These are phyloP conservation scores for Cryptomeria japonica DNA, from an alignment of 75 land plant genomes.

Conservation along the genomic window DNA sequence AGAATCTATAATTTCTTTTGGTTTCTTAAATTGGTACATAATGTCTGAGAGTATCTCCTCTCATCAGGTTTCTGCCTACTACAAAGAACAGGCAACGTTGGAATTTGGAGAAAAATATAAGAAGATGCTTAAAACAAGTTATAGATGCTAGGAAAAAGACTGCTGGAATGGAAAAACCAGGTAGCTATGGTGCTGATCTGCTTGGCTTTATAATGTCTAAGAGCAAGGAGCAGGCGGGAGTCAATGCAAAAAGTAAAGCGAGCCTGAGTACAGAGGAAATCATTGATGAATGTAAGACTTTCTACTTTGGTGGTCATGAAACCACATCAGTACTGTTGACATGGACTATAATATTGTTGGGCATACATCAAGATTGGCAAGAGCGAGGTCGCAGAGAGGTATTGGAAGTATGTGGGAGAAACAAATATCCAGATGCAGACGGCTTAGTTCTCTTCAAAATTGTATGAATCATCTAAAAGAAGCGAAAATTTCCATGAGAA, in stretches of 20 bases:
- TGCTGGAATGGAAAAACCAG: constrained; percentile 8
- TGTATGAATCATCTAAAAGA: constrained; percentile 29
- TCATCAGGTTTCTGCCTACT: constrained; percentile 34
- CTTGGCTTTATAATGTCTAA: constrained; percentile 29
- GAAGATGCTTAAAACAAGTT: constrained; percentile 9
- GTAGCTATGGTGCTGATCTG: constrained; percentile 8
- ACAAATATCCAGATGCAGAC: constrained; percentile 29
- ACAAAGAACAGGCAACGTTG: constrained; percentile 19
- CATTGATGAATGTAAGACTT: constrained; percentile 52
- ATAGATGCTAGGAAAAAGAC: constrained; percentile 17
- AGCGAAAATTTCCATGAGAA: too few species aligned
- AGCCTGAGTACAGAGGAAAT: constrained; percentile 37
- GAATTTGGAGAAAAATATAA: constrained; percentile 23
- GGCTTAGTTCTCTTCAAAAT: constrained; percentile 47
- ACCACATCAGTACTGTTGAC: constrained; percentile 30
- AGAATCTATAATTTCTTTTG: not conserved
- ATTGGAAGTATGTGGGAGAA: constrained; percentile 32
- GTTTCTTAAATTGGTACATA: not conserved
- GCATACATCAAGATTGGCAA: constrained; percentile 63
- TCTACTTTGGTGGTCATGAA: constrained; percentile 66
- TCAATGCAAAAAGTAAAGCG: not conserved
- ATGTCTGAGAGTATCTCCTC: not conserved
- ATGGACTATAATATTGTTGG: constrained; percentile 51
- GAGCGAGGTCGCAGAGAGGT: constrained; percentile 56
- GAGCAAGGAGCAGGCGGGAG: constrained; percentile 18